Evolutionary conservation across 805 yeast genomes (phyloP).

Genomic region (Ogataea minuta): DNA sequence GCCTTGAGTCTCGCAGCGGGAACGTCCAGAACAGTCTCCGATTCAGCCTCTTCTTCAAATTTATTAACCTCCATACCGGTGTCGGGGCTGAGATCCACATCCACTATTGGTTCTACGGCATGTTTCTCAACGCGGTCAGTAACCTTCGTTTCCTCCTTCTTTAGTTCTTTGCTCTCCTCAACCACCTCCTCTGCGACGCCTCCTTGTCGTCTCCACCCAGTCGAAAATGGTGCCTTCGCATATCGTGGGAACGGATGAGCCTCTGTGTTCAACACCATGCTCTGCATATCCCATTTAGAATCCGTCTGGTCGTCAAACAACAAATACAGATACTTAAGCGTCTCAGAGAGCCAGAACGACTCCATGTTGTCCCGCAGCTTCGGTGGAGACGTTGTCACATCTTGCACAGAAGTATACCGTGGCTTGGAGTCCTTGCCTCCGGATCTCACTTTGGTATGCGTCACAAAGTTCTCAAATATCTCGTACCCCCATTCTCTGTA

Average conservation of each 20-base stretch:
- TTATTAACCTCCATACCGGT: neutral
- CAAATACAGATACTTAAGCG: conserved; percentile 79
- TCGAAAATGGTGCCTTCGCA: conserved; percentile 47
- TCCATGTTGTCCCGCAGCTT: conserved; percentile 70
- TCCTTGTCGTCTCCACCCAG: conserved; percentile 56
- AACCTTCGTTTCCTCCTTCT: neutral
- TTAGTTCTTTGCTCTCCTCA: neutral
- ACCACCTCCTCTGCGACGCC: neutral
- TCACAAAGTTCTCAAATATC: conserved; percentile 68
- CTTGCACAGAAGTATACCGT: conserved; percentile 60
- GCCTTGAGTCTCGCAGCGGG: conserved; percentile 17
- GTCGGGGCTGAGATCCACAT: neutral
- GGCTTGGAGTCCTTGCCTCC: conserved; percentile 46
- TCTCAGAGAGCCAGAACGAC: conserved; percentile 92
- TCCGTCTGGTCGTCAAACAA: conserved; percentile 66
- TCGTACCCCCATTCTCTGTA: conserved; percentile 90
- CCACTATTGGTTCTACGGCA: neutral
- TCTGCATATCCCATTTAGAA: conserved; percentile 59
- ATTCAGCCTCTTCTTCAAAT: neutral
- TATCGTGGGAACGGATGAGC: conserved; percentile 91
- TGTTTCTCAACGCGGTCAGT: neutral
- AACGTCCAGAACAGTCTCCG: conserved; percentile 5
- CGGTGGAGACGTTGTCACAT: conserved; percentile 62
- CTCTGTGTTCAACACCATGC: conserved; percentile 84
- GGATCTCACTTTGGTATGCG: conserved; percentile 51